These are phyloP conservation scores for Psilocybe subaeruginosa DNA, from an alignment of 768 basidiomycete genomes.

Conservation along the genomic window DNA sequence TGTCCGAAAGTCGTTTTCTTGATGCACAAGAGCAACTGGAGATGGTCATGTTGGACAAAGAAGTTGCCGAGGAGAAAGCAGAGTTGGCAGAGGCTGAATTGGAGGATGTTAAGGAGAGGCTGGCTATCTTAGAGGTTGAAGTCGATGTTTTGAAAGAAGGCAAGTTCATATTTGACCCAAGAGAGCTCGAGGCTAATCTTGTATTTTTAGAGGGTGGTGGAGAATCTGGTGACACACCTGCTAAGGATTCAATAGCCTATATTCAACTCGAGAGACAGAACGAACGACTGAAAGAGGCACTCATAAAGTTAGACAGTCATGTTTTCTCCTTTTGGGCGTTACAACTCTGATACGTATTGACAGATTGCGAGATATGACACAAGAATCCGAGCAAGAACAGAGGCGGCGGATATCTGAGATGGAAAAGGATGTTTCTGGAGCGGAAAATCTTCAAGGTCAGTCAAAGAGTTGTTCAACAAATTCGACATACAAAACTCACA, in stretches of 20 bases:
- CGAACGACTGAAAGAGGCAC: conserved; percentile 91
- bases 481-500: not conserved
- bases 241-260: conserved; percentile 66
- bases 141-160: conserved; percentile 75
- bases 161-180: conserved; percentile 25
- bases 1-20: conserved; percentile 69
- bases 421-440: conserved; percentile 81
- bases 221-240: conserved; percentile 32
- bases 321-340: not conserved
- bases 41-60: conserved; percentile 94
- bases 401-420: conserved; percentile 81
- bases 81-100: conserved; percentile 80
- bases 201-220: conserved; percentile 18
- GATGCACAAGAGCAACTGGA: conserved; percentile 92
- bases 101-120: conserved; percentile 75
- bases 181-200: not conserved
- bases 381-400: conserved; percentile 87
- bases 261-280: conserved; percentile 97
- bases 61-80: conserved; percentile 92
- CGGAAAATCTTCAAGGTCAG: conserved; percentile 82
- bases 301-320: conserved; percentile 63
- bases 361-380: conserved; percentile 86
- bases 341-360: not conserved
- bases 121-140: conserved; percentile 84
- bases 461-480: not conserved